phyloP scores from a whole-genome alignment of 192 early-diverging fungal genomes.

The Glomus cerebriforme region DNA sequence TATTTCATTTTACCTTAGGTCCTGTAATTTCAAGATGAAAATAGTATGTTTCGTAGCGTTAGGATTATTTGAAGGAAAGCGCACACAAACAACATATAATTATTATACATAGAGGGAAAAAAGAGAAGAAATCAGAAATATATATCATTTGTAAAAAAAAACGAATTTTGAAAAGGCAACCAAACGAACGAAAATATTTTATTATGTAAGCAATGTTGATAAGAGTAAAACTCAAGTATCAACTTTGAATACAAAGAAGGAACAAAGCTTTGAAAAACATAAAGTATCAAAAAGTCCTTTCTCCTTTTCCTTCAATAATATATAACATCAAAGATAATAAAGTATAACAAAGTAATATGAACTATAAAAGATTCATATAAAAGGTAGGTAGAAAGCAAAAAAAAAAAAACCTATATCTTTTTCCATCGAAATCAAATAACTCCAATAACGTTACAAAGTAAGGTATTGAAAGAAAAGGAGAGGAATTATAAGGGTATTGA shows the following conservation, averaged over 20 bases:
- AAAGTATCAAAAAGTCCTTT: not conserved
- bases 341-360: not conserved
- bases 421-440: not conserved
- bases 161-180: not conserved
- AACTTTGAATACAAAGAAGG: constrained; percentile 6
- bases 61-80: not conserved
- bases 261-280: not conserved
- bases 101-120: not conserved
- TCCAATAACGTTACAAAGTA: not conserved
- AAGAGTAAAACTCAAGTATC: not conserved
- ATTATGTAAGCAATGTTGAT: constrained; percentile 9
- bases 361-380: not conserved
- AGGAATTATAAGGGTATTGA: not conserved
- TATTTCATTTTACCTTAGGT: not conserved
- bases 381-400: not conserved
- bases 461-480: not conserved
- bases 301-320: not conserved
- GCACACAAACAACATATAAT: not conserved
- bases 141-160: constrained; percentile 1
- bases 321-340: not conserved
- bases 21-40: not conserved
- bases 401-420: not conserved
- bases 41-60: no score
- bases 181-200: not conserved
- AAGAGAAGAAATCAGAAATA: not conserved